Percentiles rank a stretch among this genome's conserved stretches.
These are phyloP conservation scores for Hyaloraphidium curvatum DNA, from an alignment of 192 early-diverging fungal genomes.

Conservation along the genomic window DNA sequence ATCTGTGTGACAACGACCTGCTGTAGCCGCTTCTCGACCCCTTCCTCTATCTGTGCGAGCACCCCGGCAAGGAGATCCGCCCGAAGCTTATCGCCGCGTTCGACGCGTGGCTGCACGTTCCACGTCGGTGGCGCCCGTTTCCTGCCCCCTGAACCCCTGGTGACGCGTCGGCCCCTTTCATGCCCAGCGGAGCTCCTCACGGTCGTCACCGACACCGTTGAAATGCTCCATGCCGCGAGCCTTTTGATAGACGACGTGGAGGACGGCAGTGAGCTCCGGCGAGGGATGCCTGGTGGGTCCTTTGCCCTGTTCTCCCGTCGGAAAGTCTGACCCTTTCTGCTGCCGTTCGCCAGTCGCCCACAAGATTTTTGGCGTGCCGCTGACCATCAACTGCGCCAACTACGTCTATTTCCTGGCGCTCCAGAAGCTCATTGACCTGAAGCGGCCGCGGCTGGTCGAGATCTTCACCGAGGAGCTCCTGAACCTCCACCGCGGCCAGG, in stretches of 20 bases:
- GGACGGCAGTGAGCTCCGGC: conserved; percentile 69
- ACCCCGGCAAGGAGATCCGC: conserved; percentile 89
- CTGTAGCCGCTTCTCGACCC: conserved; percentile 76
- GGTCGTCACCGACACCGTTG: conserved; percentile 59
- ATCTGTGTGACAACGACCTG: too few relatives aligned
- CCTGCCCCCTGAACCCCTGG: conserved; percentile 30
- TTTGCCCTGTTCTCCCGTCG: not conserved
- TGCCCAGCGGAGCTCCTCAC: conserved; percentile 40
- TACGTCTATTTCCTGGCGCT: conserved; percentile 87
- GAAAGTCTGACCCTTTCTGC: not conserved
- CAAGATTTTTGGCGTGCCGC: conserved; percentile 80
- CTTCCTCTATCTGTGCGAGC: conserved; percentile 61
- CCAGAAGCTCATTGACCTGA: conserved; percentile 44
- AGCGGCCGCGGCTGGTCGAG: conserved; percentile 43
- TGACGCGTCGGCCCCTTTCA: too few relatives aligned
- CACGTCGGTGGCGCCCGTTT: too few relatives aligned
- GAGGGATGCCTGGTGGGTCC: conserved; percentile 45
- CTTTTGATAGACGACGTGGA: conserved; percentile 96
- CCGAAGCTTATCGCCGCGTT: conserved; percentile 83
- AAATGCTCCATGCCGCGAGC: conserved; percentile 89
- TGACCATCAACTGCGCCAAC: conserved; percentile 91
- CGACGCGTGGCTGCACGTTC: conserved; percentile 17
- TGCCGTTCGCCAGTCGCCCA: conserved; percentile 47
- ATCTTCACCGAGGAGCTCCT: conserved; percentile 88
- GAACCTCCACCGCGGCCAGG: conserved; percentile 85